Evolutionary conservation across 129 eudicot genomes (phyloP).

Genomic region (Tanacetum coccineum): DNA sequence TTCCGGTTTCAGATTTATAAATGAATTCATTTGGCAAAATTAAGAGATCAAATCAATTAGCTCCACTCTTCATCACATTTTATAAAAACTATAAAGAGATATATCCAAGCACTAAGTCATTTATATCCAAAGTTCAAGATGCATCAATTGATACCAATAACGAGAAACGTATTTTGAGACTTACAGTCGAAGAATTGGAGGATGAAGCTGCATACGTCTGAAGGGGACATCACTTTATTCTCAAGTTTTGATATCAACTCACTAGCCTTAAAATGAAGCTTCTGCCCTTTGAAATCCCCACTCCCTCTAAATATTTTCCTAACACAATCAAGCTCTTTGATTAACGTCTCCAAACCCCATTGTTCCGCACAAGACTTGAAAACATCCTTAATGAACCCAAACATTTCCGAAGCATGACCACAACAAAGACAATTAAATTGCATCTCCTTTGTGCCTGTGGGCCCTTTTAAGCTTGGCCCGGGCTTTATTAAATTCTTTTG

Average conservation of each 20-base stretch:
- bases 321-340: constrained; percentile 85
- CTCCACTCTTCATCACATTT: background rate
- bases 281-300: constrained; percentile 71
- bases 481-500: constrained; percentile 71
- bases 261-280: constrained; percentile 54
- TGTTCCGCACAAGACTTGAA: constrained; percentile 60
- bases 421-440: constrained; percentile 87
- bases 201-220: constrained; percentile 57
- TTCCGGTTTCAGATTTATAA: background rate
- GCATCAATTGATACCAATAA: background rate
- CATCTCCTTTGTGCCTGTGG: constrained; percentile 66
- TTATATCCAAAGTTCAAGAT: background rate
- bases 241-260: constrained; percentile 52
- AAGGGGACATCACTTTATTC: constrained; percentile 55
- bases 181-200: constrained; percentile 66
- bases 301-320: constrained; percentile 65
- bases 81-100: constrained; percentile 3
- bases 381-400: constrained; percentile 85
- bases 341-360: constrained; percentile 58
- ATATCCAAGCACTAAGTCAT: background rate
- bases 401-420: constrained; percentile 89
- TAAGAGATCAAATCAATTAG: background rate
- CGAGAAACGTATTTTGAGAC: constrained; percentile 29
- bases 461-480: constrained; percentile 60
- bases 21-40: background rate